Conservation (phyloP, 106 monocot species). For the Acorus calamus region DNA sequence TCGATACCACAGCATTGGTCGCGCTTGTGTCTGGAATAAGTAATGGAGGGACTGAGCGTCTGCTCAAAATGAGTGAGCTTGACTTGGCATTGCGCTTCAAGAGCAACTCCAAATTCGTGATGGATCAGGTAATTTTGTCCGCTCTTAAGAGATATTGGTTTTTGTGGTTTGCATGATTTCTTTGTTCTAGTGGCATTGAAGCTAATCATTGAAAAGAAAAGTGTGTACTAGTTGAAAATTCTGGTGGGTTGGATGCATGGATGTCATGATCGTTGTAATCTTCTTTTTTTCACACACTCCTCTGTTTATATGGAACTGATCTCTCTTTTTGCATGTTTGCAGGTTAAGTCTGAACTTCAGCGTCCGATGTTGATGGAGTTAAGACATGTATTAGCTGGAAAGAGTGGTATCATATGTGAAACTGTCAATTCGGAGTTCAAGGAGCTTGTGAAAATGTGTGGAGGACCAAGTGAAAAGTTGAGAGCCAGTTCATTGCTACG, state of each 20-base stretch:
- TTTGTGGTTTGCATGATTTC: too few relatives aligned
- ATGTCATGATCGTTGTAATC: too few relatives aligned
- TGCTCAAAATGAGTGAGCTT: conserved; percentile 31
- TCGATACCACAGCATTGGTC: conserved; percentile 90
- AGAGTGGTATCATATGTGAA: conserved; percentile 67
- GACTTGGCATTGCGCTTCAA: conserved; percentile 56
- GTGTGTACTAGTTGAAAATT: too few relatives aligned
- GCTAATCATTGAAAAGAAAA: too few relatives aligned
- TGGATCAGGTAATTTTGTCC: conserved; percentile 50
- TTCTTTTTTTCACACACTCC: too few relatives aligned
- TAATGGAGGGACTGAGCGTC: conserved; percentile 40
- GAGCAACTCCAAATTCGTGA: conserved; percentile 78
- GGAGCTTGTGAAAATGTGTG: conserved; percentile 66
- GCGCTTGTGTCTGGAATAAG: conserved; percentile 96
- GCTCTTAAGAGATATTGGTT: too few relatives aligned
- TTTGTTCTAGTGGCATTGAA: too few relatives aligned
- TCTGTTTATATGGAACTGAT: neutral
- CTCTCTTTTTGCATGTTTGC: neutral
- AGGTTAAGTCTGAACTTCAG: conserved; percentile 72
- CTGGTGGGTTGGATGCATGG: too few relatives aligned
- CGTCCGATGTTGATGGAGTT: conserved; percentile 65
- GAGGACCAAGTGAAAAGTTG: conserved; percentile 61
- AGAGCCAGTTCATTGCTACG: conserved; percentile 53
- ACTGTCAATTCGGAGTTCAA: conserved; percentile 60
- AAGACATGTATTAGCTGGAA: conserved; percentile 28